These are phyloP conservation scores for Kurtzmaniella cleridarum DNA, from an alignment of 805 yeast genomes.

Conservation along the genomic window DNA sequence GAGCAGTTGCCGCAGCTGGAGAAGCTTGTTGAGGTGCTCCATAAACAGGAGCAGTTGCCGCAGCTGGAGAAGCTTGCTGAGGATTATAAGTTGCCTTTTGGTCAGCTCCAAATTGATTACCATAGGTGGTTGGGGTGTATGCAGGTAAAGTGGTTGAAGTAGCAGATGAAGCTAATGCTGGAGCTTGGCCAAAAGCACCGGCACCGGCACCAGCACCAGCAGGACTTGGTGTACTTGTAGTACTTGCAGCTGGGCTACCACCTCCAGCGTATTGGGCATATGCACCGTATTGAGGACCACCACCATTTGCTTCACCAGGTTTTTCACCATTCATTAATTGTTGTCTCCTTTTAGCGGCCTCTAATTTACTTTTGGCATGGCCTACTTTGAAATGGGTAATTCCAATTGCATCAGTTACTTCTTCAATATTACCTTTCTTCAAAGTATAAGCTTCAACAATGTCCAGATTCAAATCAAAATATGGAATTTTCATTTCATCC, in stretches of 20 bases:
- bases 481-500: slow-evolving; percentile 96
- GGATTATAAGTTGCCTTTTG: slow-evolving; percentile 3
- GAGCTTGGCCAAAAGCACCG: slow-evolving; percentile 4
- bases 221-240: slow-evolving; percentile 20
- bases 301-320: slow-evolving; percentile 14
- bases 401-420: slow-evolving; percentile 82
- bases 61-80: slow-evolving; percentile 21
- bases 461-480: slow-evolving; percentile 82
- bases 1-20: slow-evolving; percentile 3
- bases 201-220: slow-evolving; percentile 13
- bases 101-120: slow-evolving; percentile 7
- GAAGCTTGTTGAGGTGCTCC: slow-evolving; percentile 14
- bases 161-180: slow-evolving; percentile 9
- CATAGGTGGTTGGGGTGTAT: slow-evolving; percentile 12
- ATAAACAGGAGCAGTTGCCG: slow-evolving; percentile 16
- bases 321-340: slow-evolving; percentile 37
- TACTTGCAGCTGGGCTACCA: slow-evolving; percentile 11
- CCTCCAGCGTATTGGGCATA: slow-evolving; percentile 9
- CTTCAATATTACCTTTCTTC: slow-evolving; percentile 90
- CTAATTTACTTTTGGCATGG: slow-evolving; percentile 79
- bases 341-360: slow-evolving; percentile 73
- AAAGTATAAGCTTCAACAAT: slow-evolving; percentile 71
- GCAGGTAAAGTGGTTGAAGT: slow-evolving; percentile 5
- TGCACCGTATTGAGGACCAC: slow-evolving; percentile 7
- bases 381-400: slow-evolving; percentile 87